Base-by-base conservation (phyloP, 2,329 filamentous ascomycete species). In the Aureobasidium sp. region DNA sequence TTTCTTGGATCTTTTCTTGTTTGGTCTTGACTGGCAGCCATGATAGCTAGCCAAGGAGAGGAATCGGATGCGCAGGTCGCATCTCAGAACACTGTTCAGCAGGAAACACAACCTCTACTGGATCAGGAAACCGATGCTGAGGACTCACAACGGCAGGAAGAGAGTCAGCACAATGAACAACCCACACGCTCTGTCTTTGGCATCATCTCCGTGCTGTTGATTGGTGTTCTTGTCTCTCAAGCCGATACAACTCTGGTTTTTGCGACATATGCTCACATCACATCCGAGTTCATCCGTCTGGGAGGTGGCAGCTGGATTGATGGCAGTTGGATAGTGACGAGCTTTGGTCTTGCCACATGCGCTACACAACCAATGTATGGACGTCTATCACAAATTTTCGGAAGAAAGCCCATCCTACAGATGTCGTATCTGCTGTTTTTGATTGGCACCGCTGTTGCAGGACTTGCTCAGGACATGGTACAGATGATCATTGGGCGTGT, bases 191-290 rank as follows among this genome's bases (percentile, higher is more conserved):
- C 64, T 22, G 47, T 62, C 44, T 62, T 60, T 35, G 60, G 63
- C 27, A 48, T 62, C 60, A 48, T 73, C 14, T 71, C 70, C 5
- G 69, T 72, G 1, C 65, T 72, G 1, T 61, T 72, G 1, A 65
- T 72, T 78, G 83, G 83, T 12, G 83, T 87, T 15, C 89, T 90
- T 66, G 81, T 88, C 14, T 81, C 82, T 7, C 85, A 86, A 60
- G 81, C 82, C 17, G 88, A 91, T 68, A 74, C 76, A 0, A 86
- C 84, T 1, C 74, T 90, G 0, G 79, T 90, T 0, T 74, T 90
- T 35, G 86, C 88, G 0, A 88, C 86, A 0, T 84, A 87, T 62
- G 81, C 82, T 0, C 76, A 71, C n/a, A 76, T 80, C 44, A 72
- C 77, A 0, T 79, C 78, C 0, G 75, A 79, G 22, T 79, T 80